Conservation (phyloP, 495 filamentous ascomycete genomes). For the Hypoxylon trugodes region DNA sequence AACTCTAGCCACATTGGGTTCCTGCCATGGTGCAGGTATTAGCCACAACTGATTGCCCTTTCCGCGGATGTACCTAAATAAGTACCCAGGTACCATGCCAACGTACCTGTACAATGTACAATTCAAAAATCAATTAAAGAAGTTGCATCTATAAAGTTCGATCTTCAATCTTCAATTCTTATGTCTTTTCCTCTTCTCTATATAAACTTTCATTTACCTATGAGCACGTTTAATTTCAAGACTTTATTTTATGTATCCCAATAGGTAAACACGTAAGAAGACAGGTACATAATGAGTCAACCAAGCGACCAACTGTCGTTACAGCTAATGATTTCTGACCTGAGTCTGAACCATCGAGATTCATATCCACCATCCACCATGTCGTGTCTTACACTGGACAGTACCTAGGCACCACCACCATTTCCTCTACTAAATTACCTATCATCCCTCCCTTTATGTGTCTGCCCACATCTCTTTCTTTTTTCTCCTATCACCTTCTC, state of each 20-base stretch:
- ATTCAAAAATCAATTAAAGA: background rate
- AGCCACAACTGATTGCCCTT: background rate
- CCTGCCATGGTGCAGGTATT: too few relatives aligned
- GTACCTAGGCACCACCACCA: too few relatives aligned
- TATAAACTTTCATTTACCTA: too few relatives aligned
- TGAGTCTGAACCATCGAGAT: slow-evolving; percentile 11
- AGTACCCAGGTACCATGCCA: background rate
- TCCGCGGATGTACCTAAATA: background rate
- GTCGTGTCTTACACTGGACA: slow-evolving; percentile 2
- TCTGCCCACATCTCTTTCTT: background rate
- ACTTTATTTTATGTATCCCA: too few relatives aligned
- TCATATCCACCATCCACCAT: slow-evolving; percentile 6
- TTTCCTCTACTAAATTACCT: too few relatives aligned
- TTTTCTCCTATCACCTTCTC: background rate
- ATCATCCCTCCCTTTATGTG: background rate
- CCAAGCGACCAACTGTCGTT: slow-evolving; percentile 1
- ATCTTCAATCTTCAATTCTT: background rate
- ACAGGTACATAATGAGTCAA: slow-evolving; percentile 21
- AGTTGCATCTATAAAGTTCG: background rate
- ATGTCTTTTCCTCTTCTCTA: too few relatives aligned
- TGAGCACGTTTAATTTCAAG: too few relatives aligned
- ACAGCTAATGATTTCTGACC: slow-evolving; percentile 5
- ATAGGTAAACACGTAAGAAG: slow-evolving; percentile 18
- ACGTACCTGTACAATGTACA: background rate
- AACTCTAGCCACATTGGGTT: slow-evolving; percentile 19